Evolutionary conservation across 495 filamentous ascomycete species (phyloP), one percentile per base, ranked within the genome.

Genomic region (Aspergillus steynii): DNA sequence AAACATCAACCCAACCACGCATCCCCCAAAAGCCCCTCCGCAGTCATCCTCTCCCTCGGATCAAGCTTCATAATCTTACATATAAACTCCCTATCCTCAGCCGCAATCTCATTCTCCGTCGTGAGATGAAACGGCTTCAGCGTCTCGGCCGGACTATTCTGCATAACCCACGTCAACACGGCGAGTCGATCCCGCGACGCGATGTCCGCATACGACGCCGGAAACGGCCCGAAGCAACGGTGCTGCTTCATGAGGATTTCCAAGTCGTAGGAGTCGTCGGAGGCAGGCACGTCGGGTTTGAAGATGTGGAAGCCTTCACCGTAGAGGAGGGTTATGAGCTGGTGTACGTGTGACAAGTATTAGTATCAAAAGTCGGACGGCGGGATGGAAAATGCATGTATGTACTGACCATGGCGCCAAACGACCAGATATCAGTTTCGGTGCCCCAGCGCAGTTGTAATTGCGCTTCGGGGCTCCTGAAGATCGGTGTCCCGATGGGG

Each of bases 371-470:
- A 5, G 31, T 3, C 20, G 34, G 32, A 6, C 47, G 15, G 60
- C 2, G 52, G 53, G 37, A 49, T 29, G 57, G 54, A 34, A 25
- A 59, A 20, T 20, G 20, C 20, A 20, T 20, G 20, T 20, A 20
- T 20, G 20, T 20, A 65, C 68, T 68, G 69, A 63, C 70, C 29
- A 69, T 71, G 51, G 65, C 68, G 31, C 77, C 73, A 63, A 79
- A 73, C 42, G 76, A 79, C 78, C 76, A 82, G 57, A 80, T 78
- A 58, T 81, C 79, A 5, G 77, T 77, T 29, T 65, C 32, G 55
- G 76, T 73, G 27, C 61, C 65, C 76, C 66, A 79, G 27, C 45
- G 54, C n/a, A 77, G 66, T 48, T 68, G 65, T 4, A 77, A 58
- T 7, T 64, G 66, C 12, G 70, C 74, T 64, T 80, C 76, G 48